Percentiles rank a stretch among this genome's conserved stretches.
Conservation (phyloP, 2,329 filamentous ascomycete genomes). For the Orbilia ellipsospora region DNA sequence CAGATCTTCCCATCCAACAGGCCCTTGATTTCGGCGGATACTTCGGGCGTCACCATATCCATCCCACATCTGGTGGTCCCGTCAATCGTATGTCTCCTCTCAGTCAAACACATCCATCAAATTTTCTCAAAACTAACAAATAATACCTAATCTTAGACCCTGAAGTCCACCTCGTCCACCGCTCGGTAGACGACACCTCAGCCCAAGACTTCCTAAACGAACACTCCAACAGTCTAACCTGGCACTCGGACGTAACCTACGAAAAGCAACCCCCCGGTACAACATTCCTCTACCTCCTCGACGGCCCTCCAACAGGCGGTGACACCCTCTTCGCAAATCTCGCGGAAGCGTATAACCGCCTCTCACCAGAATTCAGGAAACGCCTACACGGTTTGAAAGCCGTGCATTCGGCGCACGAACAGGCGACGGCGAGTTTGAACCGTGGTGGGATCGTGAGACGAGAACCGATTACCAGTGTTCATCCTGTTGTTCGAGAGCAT, state of each 20-base stretch:
- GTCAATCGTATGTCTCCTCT: slow-evolving; percentile 65
- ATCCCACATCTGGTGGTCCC: slow-evolving; percentile 80
- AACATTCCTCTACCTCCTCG: slow-evolving; percentile 88
- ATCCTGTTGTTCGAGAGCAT: slow-evolving; percentile 84
- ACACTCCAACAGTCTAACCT: slow-evolving; percentile 82
- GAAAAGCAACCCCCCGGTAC: slow-evolving; percentile 89
- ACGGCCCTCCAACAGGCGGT: slow-evolving; percentile 73
- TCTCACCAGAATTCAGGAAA: slow-evolving; percentile 82
- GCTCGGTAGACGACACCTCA: slow-evolving; percentile 73
- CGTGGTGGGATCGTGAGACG: slow-evolving; percentile 77
- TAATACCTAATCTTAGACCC: slow-evolving; percentile 65
- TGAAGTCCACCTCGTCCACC: slow-evolving; percentile 81
- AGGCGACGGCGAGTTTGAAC: slow-evolving; percentile 75
- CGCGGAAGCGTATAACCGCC: slow-evolving; percentile 80
- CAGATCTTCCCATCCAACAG: slow-evolving; percentile 75
- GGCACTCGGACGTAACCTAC: slow-evolving; percentile 90
- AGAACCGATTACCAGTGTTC: slow-evolving; percentile 78
- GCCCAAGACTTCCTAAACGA: slow-evolving; percentile 73
- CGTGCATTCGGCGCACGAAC: slow-evolving; percentile 83
- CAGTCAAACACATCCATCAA: neutral
- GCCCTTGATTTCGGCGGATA: slow-evolving; percentile 77
- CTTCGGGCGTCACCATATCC: slow-evolving; percentile 84
- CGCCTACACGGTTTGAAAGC: slow-evolving; percentile 82
- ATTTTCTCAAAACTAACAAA: neutral
- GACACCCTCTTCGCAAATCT: slow-evolving; percentile 86